phyloP scores from a whole-genome alignment of 164 flowering plant species.

The Berberis thunbergii region DNA sequence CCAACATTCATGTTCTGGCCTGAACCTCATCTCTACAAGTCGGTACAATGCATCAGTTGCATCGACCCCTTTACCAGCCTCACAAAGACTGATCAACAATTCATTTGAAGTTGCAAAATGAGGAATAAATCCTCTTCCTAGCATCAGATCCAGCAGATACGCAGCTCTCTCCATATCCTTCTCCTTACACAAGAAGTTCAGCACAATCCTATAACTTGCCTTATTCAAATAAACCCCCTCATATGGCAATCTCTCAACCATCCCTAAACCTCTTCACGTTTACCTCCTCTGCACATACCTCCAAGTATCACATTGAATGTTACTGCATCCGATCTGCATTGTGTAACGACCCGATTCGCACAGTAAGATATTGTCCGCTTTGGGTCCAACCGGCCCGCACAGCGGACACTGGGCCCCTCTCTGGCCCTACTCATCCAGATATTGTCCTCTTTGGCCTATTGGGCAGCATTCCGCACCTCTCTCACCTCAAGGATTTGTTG shows the following conservation, averaged over 20 bases:
- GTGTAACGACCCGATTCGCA: too few species aligned
- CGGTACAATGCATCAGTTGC: slow-evolving; percentile 40
- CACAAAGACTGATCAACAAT: slow-evolving; percentile 48
- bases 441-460: too few species aligned
- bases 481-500: too few species aligned
- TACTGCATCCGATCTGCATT: slow-evolving; percentile 55
- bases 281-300: slow-evolving; percentile 57
- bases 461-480: too few species aligned
- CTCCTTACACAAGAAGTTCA: slow-evolving; percentile 52
- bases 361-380: too few species aligned
- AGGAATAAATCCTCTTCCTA: slow-evolving; percentile 60
- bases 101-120: slow-evolving; percentile 79
- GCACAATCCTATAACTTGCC: slow-evolving; percentile 69
- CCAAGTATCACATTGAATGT: slow-evolving; percentile 61
- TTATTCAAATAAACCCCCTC: slow-evolving; percentile 64
- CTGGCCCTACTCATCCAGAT: too few species aligned
- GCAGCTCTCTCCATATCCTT: slow-evolving; percentile 43
- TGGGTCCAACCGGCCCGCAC: too few species aligned
- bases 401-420: too few species aligned
- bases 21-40: slow-evolving; percentile 52
- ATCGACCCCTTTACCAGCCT: slow-evolving; percentile 45
- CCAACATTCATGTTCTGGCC: slow-evolving; percentile 64
- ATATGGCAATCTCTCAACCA: slow-evolving; percentile 60
- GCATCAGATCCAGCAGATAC: slow-evolving; percentile 52
- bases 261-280: slow-evolving; percentile 56